These are phyloP conservation scores for Paramecium tetraurelia DNA, from an alignment of 73 alveolate genomes.

Conservation along the genomic window DNA sequence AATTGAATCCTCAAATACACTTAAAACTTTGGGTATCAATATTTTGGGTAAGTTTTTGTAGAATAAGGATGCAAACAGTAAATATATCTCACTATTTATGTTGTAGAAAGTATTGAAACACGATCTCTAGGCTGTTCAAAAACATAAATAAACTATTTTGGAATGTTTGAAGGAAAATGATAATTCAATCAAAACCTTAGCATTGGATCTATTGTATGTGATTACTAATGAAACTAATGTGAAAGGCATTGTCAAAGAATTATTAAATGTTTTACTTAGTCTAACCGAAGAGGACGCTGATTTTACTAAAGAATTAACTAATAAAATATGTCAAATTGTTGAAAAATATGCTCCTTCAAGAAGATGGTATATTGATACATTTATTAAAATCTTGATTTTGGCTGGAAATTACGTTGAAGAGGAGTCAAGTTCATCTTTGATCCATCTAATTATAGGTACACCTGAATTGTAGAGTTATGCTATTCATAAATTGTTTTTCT, in stretches of 20 bases:
- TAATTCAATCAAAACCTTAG: constrained; percentile 55
- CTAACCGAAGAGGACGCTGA: constrained; percentile 54
- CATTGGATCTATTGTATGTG: constrained; percentile 50
- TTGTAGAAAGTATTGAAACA: constrained; percentile 49
- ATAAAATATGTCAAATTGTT: constrained; percentile 52
- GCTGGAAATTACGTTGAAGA: constrained; percentile 61
- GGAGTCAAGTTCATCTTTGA: constrained; percentile 40
- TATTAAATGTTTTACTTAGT: constrained; percentile 31
- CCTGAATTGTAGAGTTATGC: constrained; percentile 55
- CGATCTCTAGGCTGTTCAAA: constrained; percentile 51
- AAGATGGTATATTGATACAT: constrained; percentile 63
- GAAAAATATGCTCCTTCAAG: constrained; percentile 60
- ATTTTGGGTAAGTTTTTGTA: constrained; percentile 56
- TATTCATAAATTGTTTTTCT: constrained; percentile 55
- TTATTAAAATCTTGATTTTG: constrained; percentile 35
- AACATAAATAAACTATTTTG: constrained; percentile 53
- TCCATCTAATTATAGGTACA: constrained; percentile 52
- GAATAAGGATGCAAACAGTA: constrained; percentile 54
- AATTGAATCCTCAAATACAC: constrained; percentile 88
- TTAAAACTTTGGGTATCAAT: constrained; percentile 84
- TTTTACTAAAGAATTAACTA: constrained; percentile 2
- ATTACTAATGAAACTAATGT: constrained; percentile 60
- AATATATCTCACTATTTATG: constrained; percentile 50
- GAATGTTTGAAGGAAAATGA: constrained; percentile 62
- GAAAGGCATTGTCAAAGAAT: constrained; percentile 51